Evolutionary conservation across 352 stramenopile species (phyloP), one percentile per base, ranked within the genome.

Genomic region (Pythium brassicae): DNA sequence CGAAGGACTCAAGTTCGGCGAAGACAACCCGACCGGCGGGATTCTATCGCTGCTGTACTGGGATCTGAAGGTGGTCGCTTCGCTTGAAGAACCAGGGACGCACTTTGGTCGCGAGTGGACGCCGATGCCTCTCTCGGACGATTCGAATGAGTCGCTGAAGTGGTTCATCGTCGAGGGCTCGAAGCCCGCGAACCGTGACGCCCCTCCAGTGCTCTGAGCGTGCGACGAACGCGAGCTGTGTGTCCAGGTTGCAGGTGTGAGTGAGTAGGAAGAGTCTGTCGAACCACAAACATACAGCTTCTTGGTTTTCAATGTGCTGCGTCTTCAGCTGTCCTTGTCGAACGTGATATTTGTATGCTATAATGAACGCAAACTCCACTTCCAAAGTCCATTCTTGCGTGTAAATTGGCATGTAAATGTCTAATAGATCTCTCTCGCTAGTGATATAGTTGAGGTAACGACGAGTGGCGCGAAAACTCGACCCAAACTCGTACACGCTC

Each of bases 101-200:
- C 52, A 59, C 43, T 67, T 65, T 49, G 61, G 61, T 7, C 44
- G 61, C 23, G 48, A 65, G 3, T 67, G 55, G 61, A 22, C 35
- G 37, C 55, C 61, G 17, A 12, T 66, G 29, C 49, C 32, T 32
- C 12, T 53, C 10, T 39, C 44, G 35, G 34, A 42, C 8, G 26
- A 57, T 12, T 40, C 39, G 19, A 23, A 49, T n/a, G 55, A 50
- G 19, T 25, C 26, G 19, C 27, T 66, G 15, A 40, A 29, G 35
- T 66, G 54, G 54, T 62, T 29, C 37, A 46, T 63, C 23, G 12
- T 66, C 8, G 17, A 32, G n/a, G 59, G 59, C 34, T 63, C 23
- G 34, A 66, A 66, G 37, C 57, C 49, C 12, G 34, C 19, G 43
- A 22, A 44, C n/a, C 12, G 26, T 7, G 25, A 47, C 14, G 43